A percentile compares a stretch with the other conserved stretches of the same genome.
phyloP scores from a whole-genome alignment of 495 filamentous ascomycete species.

The Penicillium odoratum region DNA sequence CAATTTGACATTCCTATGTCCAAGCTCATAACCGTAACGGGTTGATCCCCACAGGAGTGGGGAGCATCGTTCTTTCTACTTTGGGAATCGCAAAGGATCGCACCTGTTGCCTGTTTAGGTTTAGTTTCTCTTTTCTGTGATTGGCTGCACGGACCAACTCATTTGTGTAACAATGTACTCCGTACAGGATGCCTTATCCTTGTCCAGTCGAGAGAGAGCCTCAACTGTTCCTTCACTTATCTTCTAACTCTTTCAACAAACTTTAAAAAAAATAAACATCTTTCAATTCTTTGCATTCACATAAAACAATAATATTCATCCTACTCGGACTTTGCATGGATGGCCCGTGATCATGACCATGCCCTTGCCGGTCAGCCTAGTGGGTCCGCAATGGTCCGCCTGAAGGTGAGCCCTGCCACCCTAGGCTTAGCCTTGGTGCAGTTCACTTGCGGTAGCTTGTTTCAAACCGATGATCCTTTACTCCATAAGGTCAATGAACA shows the following conservation, averaged over 20 bases:
- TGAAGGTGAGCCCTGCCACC: constrained; percentile 14
- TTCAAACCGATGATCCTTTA: constrained; percentile 25
- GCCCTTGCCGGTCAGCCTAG: constrained; percentile 14
- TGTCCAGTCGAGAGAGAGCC: not conserved
- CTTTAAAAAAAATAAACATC: not conserved
- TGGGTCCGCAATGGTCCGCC: constrained; percentile 19
- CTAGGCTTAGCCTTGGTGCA: constrained; percentile 13
- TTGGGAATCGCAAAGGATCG: constrained; percentile 22
- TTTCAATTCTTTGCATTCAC: too few relatives aligned
- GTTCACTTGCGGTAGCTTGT: constrained; percentile 20
- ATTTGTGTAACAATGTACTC: not conserved
- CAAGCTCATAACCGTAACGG: not conserved
- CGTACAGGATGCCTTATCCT: not conserved
- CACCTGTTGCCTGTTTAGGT: constrained; percentile 8
- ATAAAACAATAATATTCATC: not conserved
- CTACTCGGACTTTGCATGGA: not conserved
- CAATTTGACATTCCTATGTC: not conserved
- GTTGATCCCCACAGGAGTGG: not conserved
- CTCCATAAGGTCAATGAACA: constrained; percentile 16
- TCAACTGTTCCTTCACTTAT: not conserved
- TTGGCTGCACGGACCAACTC: not conserved
- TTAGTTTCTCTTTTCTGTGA: not conserved
- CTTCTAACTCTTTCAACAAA: not conserved
- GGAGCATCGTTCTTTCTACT: not conserved
- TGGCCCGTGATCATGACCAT: too few relatives aligned